Conservation (phyloP, 106 monocot genomes). For the Platanthera guangdongensis region DNA sequence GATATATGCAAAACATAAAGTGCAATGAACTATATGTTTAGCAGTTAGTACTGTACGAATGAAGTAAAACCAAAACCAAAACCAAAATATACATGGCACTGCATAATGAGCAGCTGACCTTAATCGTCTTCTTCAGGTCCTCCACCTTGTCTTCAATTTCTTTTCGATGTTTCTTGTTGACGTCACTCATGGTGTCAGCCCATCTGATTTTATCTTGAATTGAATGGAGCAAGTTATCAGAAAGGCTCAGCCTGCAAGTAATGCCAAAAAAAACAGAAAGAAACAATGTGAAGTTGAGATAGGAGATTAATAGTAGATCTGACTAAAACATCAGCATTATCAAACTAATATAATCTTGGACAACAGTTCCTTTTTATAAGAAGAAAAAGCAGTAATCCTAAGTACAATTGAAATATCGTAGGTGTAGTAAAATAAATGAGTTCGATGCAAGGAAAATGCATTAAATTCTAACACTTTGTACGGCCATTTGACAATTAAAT, state of each 20-base stretch:
- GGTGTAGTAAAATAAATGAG: no score
- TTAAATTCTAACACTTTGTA: no score
- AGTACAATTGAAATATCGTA: no score
- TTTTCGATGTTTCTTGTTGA: conserved; percentile 69
- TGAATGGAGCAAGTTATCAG: conserved; percentile 64
- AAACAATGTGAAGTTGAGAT: neutral
- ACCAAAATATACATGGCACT: neutral
- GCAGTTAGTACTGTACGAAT: neutral
- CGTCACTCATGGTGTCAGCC: conserved; percentile 89
- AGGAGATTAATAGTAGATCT: no score
- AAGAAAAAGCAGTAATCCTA: no score
- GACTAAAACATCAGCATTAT: no score
- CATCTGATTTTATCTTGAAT: conserved; percentile 99
- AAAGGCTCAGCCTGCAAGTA: conserved; percentile 63
- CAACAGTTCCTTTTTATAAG: no score
- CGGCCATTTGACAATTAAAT: no score
- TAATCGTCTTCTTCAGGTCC: conserved; percentile 81
- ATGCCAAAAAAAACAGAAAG: neutral
- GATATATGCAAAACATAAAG: conserved; percentile 40
- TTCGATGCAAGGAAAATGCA: no score
- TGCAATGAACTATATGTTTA: conserved; percentile 1
- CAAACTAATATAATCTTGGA: no score
- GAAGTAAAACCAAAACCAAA: neutral
- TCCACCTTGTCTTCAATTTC: conserved; percentile 88
- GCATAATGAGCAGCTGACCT: conserved; percentile 32